Evolutionary conservation across 768 basidiomycete genomes (phyloP).

Genomic region (Boletus sensibilis): DNA sequence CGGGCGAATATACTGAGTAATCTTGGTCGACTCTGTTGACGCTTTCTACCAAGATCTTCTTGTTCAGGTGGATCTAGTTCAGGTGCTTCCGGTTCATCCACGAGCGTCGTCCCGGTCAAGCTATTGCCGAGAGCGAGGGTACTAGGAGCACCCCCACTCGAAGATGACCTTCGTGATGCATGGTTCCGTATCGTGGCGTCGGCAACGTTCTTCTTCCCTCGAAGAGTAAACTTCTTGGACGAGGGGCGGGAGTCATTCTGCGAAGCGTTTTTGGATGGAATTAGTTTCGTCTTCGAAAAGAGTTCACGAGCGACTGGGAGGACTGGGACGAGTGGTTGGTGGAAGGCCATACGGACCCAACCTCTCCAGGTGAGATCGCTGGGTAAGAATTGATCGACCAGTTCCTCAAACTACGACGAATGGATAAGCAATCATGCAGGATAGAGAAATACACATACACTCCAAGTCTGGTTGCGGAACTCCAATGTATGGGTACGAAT

Average conservation of each 20-base stretch:
- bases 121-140: neutral
- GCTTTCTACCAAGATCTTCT: conserved; percentile 11
- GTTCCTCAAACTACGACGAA: conserved; percentile 63
- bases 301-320: conserved; percentile 77
- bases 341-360: conserved; percentile 82
- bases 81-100: conserved; percentile 44
- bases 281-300: conserved; percentile 74
- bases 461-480: conserved; percentile 81
- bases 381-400: conserved; percentile 77
- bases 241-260: conserved; percentile 29
- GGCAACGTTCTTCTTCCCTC: conserved; percentile 18
- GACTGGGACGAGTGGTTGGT: conserved; percentile 75
- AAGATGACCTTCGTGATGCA: conserved; percentile 21
- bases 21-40: conserved; percentile 29
- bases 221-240: conserved; percentile 21
- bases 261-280: conserved; percentile 39
- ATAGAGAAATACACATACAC: conserved; percentile 47
- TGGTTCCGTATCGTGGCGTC: conserved; percentile 13
- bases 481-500: conserved; percentile 80
- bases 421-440: conserved; percentile 5
- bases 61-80: conserved; percentile 18
- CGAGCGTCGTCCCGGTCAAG: conserved; percentile 34
- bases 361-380: conserved; percentile 77
- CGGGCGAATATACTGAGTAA: conserved; percentile 32
- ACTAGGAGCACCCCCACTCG: conserved; percentile 11